Conservation (phyloP, 106 monocot genomes). For the Apostasia ramifera region DNA sequence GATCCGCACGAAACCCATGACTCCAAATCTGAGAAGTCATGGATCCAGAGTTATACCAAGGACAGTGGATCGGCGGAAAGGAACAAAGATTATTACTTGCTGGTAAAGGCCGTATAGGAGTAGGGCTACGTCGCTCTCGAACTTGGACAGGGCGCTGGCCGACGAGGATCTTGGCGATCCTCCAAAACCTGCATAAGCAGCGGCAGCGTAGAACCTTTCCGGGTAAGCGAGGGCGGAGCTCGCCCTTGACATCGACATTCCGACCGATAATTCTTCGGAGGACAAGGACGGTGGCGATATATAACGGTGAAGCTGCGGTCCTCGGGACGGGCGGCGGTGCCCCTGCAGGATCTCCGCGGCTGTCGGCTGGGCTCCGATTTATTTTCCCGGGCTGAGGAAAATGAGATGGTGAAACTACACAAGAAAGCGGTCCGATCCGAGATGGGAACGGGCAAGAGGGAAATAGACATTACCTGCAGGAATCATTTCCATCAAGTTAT, state of each 20-base stretch:
- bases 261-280: not conserved
- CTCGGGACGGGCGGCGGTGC: too few species aligned
- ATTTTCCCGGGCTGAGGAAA: too few species aligned
- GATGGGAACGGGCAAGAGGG: too few species aligned
- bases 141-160: slow-evolving; percentile 16
- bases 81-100: slow-evolving; percentile 17
- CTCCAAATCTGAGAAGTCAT: not conserved
- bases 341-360: too few species aligned
- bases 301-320: too few species aligned
- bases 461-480: too few species aligned
- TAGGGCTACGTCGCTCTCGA: slow-evolving; percentile 44
- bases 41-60: slow-evolving; percentile 2
- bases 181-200: slow-evolving; percentile 42
- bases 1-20: not conserved
- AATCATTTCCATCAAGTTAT: too few species aligned
- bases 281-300: not conserved
- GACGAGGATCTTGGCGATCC: slow-evolving; percentile 9
- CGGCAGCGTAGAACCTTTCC: slow-evolving; percentile 51
- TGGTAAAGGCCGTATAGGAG: slow-evolving; percentile 44
- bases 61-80: not conserved
- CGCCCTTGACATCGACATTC: slow-evolving; percentile 25
- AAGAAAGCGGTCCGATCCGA: too few species aligned
- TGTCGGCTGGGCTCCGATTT: too few species aligned
- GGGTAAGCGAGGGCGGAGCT: slow-evolving; percentile 51
- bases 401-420: too few species aligned